Percentiles rank a stretch among this genome's conserved stretches.
Evolutionary conservation across 2,329 filamentous ascomycete species (phyloP).

Genomic region (Ramularia endophylla): DNA sequence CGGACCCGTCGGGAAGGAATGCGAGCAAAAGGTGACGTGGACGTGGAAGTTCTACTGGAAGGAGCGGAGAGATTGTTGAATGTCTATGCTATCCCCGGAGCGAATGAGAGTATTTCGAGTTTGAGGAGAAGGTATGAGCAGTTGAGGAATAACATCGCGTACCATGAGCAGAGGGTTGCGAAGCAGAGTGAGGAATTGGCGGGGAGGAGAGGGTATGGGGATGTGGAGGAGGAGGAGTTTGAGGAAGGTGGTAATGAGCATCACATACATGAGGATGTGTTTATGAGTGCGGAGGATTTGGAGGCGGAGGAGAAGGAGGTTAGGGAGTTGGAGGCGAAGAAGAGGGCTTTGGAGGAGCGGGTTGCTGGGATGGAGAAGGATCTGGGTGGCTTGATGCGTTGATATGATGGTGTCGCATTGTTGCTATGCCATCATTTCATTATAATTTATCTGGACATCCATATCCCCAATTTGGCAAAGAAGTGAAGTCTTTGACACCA

Average conservation of each 20-base stretch:
- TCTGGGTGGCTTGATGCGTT: slow-evolving; percentile 55
- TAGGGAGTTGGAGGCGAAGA: slow-evolving; percentile 56
- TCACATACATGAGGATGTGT: slow-evolving; percentile 33
- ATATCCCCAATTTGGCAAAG: too few species aligned
- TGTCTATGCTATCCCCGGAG: slow-evolving; percentile 80
- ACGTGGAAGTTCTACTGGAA: slow-evolving; percentile 76
- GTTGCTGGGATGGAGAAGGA: slow-evolving; percentile 64
- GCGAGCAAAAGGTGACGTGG: slow-evolving; percentile 60
- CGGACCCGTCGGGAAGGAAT: slow-evolving; percentile 60
- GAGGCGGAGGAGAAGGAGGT: slow-evolving; percentile 64
- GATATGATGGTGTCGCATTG: too few species aligned
- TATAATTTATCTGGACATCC: too few species aligned
- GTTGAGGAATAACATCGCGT: slow-evolving; percentile 65
- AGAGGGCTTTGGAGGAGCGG: slow-evolving; percentile 55
- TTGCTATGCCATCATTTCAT: too few species aligned
- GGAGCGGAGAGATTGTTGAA: slow-evolving; percentile 86
- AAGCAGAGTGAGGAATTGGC: slow-evolving; percentile 70
- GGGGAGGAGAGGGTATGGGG: slow-evolving; percentile 45
- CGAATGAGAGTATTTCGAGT: slow-evolving; percentile 65
- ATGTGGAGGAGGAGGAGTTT: slow-evolving; percentile 35
- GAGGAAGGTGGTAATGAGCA: slow-evolving; percentile 38
- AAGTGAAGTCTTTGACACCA: too few species aligned
- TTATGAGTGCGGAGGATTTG: slow-evolving; percentile 62
- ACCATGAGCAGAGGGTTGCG: slow-evolving; percentile 74
- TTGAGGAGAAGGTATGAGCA: slow-evolving; percentile 67